Evolutionary conservation across 805 yeast species (phyloP).

Genomic region (Sugiyamaella chiloensis): DNA sequence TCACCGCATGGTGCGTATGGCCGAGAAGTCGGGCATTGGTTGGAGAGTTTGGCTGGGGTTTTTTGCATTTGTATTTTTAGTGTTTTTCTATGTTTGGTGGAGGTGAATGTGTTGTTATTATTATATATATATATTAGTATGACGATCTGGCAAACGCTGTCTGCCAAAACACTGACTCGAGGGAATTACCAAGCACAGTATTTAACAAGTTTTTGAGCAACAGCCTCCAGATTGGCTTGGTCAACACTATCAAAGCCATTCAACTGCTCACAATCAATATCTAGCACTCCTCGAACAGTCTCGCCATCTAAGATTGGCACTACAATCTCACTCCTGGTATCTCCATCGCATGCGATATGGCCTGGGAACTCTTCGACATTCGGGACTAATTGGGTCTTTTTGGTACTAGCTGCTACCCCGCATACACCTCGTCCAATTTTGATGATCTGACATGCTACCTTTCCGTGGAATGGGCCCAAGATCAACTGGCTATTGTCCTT

Average conservation of each 20-base stretch:
- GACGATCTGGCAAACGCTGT: background rate
- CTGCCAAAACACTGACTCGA: background rate
- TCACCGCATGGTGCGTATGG: constrained; percentile 59
- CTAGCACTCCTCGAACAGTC: constrained; percentile 69
- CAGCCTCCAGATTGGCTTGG: constrained; percentile 51
- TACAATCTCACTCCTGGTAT: constrained; percentile 88
- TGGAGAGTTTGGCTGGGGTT: constrained; percentile 57
- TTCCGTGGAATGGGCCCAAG: constrained; percentile 94
- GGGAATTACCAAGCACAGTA: constrained; percentile 48
- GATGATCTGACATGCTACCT: constrained; percentile 90
- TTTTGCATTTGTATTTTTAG: constrained; percentile 44
- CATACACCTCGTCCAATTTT: constrained; percentile 84
- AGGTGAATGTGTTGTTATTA: constrained; percentile 12
- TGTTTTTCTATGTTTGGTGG: constrained; percentile 39
- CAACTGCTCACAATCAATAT: constrained; percentile 69
- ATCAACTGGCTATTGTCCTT: constrained; percentile 46
- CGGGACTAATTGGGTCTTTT: constrained; percentile 66
- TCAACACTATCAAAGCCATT: constrained; percentile 71
- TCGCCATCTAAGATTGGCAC: constrained; percentile 64
- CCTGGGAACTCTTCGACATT: constrained; percentile 82
- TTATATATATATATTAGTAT: no score
- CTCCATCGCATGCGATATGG: constrained; percentile 97
- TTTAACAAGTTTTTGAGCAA: constrained; percentile 51
- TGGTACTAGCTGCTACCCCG: constrained; percentile 69
- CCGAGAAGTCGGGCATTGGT: constrained; percentile 60